Conservation (phyloP, 371 early-diverging fungal genomes). For the Mucor ambiguus region DNA sequence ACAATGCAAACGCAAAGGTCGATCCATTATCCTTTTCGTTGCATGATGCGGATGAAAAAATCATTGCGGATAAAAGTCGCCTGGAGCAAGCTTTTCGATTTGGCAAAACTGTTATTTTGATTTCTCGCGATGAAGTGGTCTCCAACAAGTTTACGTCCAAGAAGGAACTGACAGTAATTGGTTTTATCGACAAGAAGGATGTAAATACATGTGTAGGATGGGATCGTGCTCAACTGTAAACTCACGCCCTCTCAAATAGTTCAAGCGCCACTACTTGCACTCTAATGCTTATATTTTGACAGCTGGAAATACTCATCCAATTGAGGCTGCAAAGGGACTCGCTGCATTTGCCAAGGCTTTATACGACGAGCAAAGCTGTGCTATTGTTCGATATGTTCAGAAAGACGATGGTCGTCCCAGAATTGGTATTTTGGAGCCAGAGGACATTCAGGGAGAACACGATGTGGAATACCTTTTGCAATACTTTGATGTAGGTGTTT, state of each 20-base stretch:
- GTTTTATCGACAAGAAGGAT: constrained; percentile 45
- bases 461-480: constrained; percentile 33
- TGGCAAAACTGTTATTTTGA: constrained; percentile 70
- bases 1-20: constrained; percentile 19
- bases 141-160: constrained; percentile 55
- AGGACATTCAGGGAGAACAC: constrained; percentile 1
- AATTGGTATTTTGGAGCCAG: constrained; percentile 55
- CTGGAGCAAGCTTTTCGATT: constrained; percentile 68
- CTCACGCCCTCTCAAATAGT: constrained; percentile 29
- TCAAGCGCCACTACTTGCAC: constrained; percentile 62
- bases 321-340: constrained; percentile 45
- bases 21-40: neutral
- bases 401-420: constrained; percentile 58
- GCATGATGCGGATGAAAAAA: neutral
- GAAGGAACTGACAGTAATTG: constrained; percentile 65
- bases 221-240: neutral
- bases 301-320: constrained; percentile 23
- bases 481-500: constrained; percentile 55
- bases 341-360: constrained; percentile 60
- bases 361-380: constrained; percentile 47
- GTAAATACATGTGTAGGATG: neutral
- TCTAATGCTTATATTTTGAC: constrained; percentile 55
- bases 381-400: constrained; percentile 68
- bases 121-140: constrained; percentile 62
- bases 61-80: neutral